Base-by-base conservation (phyloP, 768 basidiomycete genomes). In the Agrocybe chaxingu region DNA sequence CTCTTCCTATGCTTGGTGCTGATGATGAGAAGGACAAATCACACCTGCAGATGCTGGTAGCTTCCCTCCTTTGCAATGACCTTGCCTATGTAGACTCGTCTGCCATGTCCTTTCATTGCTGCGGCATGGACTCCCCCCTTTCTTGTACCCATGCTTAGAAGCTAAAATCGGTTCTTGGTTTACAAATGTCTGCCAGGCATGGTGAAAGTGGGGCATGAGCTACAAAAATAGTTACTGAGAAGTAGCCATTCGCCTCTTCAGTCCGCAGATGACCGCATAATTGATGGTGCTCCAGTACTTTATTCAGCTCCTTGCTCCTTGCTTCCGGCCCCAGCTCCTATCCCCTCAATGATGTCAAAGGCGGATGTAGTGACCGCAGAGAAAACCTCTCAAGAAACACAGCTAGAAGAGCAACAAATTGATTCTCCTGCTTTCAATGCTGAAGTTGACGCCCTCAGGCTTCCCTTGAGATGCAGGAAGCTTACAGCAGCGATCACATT, bases 401-500 rank as follows among this genome's bases (percentile, higher is more conserved):
- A 34, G 42, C 18, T 31, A 39, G 32, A 41, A 11, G 31, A 41
- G 13, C 48, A 36, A 29, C 50, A 60, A 35, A 50, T 53, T 12
- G 57, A 59, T 33, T 57, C 56, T 35, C 47, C 64, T 40, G 62
- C 62, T 16, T 70, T 70, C 49, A 65, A 69, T 29, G 65, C 60
- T 7, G 64, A 73, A 54, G 70, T 75, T 12, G 62, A 61, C 18
- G 57, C 62, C 3, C 51, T 69, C 29, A 61, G 60, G 30, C 66
- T 69, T 24, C 53, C 53, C 6, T 58, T 79, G 42, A 69, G 73
- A n/a, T 80, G 81, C 8, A 60, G 57, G 39, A 58, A 63, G 9
- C 65, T 83, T 41, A 79, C 76, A 13, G 71, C 69, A 7, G 73
- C 75, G 7, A 65, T 83, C 39, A 79, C 77, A 2, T 79, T 80